Evolutionary conservation across 1,284 basidiomycete species (phyloP).

Genomic region (Chalciporus piperatoides): DNA sequence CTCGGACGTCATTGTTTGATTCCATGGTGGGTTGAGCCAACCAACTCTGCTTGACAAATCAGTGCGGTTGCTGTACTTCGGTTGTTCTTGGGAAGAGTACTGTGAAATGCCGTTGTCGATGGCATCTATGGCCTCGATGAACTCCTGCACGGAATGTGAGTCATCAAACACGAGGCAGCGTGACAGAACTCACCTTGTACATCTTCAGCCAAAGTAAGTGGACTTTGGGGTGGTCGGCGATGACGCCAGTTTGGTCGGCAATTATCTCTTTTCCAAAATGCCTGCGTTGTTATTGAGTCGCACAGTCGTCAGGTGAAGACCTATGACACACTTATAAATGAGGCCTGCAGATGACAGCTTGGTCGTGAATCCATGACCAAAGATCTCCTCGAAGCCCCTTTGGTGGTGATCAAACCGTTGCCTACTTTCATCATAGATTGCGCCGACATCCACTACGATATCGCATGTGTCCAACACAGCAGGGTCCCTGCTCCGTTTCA

Average conservation of each 20-base stretch:
- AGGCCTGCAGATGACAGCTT: slow-evolving; percentile 94
- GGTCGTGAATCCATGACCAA: slow-evolving; percentile 81
- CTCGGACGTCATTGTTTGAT: slow-evolving; percentile 61
- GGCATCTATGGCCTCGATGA: slow-evolving; percentile 93
- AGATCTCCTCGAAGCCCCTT: slow-evolving; percentile 87
- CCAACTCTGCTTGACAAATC: slow-evolving; percentile 82
- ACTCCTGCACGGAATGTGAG: slow-evolving; percentile 52
- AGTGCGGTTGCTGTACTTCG: slow-evolving; percentile 73
- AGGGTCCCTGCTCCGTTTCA: slow-evolving; percentile 83
- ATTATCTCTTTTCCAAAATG: slow-evolving; percentile 94
- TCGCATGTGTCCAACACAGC: slow-evolving; percentile 78
- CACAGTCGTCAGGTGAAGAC: slow-evolving; percentile 1
- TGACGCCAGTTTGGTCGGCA: slow-evolving; percentile 54
- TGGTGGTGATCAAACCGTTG: slow-evolving; percentile 96
- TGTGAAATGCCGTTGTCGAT: slow-evolving; percentile 94
- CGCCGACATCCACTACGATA: slow-evolving; percentile 98
- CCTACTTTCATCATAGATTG: slow-evolving; percentile 77
- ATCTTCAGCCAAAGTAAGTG: slow-evolving; percentile 83
- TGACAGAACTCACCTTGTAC: slow-evolving; percentile 57
- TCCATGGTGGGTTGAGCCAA: slow-evolving; percentile 89
- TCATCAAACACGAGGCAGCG: neutral
- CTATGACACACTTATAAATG: slow-evolving; percentile 77
- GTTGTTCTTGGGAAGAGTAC: slow-evolving; percentile 58
- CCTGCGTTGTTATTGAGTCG: slow-evolving; percentile 39
- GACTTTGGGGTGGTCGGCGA: slow-evolving; percentile 59